phyloP scores from a whole-genome alignment of 345 rosid species.

The Dipteronia dyeriana region DNA sequence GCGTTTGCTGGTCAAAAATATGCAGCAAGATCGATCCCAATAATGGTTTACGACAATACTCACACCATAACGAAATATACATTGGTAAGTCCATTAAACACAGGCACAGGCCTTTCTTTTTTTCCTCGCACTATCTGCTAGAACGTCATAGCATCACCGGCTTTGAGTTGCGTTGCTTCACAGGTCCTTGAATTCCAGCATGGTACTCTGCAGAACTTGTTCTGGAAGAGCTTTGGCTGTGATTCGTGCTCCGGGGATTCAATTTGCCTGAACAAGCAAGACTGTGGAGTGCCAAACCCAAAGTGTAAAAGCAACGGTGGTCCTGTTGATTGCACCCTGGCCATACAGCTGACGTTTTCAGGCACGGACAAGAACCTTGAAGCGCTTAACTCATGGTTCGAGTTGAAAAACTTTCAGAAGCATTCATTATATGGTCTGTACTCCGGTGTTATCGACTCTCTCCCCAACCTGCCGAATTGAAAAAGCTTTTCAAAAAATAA shows the following conservation, averaged over 20 bases:
- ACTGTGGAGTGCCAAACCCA: conserved; percentile 62
- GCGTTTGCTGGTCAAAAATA: conserved; percentile 92
- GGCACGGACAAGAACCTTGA: conserved; percentile 82
- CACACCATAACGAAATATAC: conserved; percentile 82
- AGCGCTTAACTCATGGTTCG: conserved; percentile 85
- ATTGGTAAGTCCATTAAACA: conserved; percentile 47
- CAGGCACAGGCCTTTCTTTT: background rate
- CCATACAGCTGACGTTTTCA: conserved; percentile 76
- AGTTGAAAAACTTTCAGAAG: conserved; percentile 66
- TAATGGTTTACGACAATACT: conserved; percentile 57
- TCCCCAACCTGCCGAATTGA: conserved; percentile 16
- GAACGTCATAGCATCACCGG: no score
- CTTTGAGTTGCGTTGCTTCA: background rate
- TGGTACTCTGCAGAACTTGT: conserved; percentile 74
- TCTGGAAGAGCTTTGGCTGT: conserved; percentile 86
- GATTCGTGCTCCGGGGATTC: conserved; percentile 47
- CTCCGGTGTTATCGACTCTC: conserved; percentile 37
- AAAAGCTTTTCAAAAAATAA: background rate
- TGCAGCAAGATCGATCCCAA: conserved; percentile 86
- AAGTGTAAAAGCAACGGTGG: conserved; percentile 61
- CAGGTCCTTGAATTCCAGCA: conserved; percentile 82
- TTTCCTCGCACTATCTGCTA: no score
- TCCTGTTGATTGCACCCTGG: conserved; percentile 43
- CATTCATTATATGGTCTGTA: conserved; percentile 64
- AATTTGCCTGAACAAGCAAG: conserved; percentile 59